Percentiles rank a stretch among this genome's conserved stretches.
phyloP scores from a whole-genome alignment of 192 early-diverging fungal genomes.

The Rhizophagus prolifer region DNA sequence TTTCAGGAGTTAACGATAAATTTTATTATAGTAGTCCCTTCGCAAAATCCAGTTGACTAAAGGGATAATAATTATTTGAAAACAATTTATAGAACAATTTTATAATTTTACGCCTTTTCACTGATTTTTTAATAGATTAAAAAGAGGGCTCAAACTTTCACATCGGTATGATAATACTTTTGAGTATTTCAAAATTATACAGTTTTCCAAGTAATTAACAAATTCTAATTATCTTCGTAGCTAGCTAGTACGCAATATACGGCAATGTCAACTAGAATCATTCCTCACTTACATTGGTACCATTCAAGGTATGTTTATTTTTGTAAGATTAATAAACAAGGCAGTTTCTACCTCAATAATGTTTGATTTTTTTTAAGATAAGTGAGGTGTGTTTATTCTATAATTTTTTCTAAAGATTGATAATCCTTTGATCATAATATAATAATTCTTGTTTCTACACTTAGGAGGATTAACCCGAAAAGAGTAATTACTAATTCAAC shows the following conservation, averaged over 20 bases:
- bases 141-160: too few species aligned
- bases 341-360: not conserved
- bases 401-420: not conserved
- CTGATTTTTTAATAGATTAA: too few species aligned
- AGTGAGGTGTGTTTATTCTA: not conserved
- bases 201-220: not conserved
- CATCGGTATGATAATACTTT: not conserved
- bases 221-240: not conserved
- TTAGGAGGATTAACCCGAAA: not conserved
- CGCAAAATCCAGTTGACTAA: too few species aligned
- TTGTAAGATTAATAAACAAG: not conserved
- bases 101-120: too few species aligned
- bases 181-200: not conserved
- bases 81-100: too few species aligned
- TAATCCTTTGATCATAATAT: not conserved
- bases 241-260: not conserved
- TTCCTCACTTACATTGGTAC: not conserved
- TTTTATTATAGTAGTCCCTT: too few species aligned
- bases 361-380: not conserved
- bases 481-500: not conserved
- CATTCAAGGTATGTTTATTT: slow-evolving; percentile 1
- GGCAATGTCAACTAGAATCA: not conserved
- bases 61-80: too few species aligned
- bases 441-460: not conserved
- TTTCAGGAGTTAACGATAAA: too few species aligned